phyloP scores from a whole-genome alignment of 2,329 filamentous ascomycete species.

The Neurospora sp. region DNA sequence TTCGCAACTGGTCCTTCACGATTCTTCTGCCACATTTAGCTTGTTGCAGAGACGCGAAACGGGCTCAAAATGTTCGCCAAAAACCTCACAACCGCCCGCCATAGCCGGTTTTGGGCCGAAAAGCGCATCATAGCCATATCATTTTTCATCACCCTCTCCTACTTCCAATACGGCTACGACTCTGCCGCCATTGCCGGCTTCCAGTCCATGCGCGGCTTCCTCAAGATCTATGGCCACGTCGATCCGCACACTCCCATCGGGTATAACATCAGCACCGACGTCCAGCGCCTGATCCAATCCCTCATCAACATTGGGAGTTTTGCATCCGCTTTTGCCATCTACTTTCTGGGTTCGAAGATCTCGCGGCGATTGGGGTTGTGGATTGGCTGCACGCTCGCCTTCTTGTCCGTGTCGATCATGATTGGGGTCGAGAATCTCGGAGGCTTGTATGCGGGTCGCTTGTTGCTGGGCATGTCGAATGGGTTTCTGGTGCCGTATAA shows the following conservation, averaged over 20 bases:
- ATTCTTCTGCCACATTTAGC: not conserved
- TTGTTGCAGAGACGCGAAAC: not conserved
- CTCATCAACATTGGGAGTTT: conserved; percentile 28
- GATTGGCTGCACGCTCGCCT: conserved; percentile 34
- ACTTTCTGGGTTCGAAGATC: conserved; percentile 22
- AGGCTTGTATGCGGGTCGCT: conserved; percentile 39
- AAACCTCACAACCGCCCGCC: not conserved
- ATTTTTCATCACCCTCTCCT: conserved; percentile 28
- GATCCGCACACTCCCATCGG: conserved; percentile 21
- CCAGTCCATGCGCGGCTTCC: conserved; percentile 30
- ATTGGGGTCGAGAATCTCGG: conserved; percentile 38
- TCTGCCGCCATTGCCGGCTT: conserved; percentile 31
- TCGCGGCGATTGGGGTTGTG: conserved; percentile 36
- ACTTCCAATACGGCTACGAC: conserved; percentile 33
- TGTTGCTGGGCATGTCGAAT: conserved; percentile 43
- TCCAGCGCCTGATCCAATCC: conserved; percentile 27
- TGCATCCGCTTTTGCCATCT: conserved; percentile 23
- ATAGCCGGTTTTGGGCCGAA: conserved; percentile 8
- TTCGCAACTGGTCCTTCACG: not conserved
- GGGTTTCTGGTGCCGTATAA: conserved; percentile 40
- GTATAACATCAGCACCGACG: conserved; percentile 19
- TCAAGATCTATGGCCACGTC: conserved; percentile 18
- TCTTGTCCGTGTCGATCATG: conserved; percentile 41
- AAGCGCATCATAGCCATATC: conserved; percentile 26
- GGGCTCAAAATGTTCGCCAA: not conserved